Conservation (phyloP, 2,329 filamentous ascomycete genomes). For the Colletotrichum tamarilloi region DNA sequence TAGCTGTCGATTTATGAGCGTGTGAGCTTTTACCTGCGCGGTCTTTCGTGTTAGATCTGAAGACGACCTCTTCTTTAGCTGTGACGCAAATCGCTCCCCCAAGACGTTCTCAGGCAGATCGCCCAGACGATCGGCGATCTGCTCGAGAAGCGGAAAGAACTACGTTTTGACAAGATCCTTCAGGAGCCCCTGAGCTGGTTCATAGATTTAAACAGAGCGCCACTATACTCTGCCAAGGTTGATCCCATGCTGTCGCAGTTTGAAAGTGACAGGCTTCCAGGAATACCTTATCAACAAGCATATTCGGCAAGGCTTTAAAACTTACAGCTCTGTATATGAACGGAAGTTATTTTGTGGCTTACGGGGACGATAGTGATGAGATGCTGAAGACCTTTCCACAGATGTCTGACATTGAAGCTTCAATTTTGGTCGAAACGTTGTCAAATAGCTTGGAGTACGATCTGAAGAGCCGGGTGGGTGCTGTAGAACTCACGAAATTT, state of each 20-base stretch:
- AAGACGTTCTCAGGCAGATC: not conserved
- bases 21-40: conserved; percentile 38
- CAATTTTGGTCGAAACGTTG: conserved; percentile 37
- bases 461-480: not conserved
- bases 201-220: not conserved
- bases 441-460: conserved; percentile 39
- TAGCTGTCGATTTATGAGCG: not conserved
- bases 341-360: conserved; percentile 30
- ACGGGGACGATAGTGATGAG: conserved; percentile 32
- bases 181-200: not conserved
- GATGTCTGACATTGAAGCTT: conserved; percentile 36
- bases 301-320: conserved; percentile 30
- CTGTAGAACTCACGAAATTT: not conserved
- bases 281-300: conserved; percentile 12
- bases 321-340: conserved; percentile 34
- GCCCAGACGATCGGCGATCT: not conserved
- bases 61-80: not conserved
- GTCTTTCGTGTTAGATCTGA: conserved; percentile 29
- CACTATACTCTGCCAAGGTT: not conserved
- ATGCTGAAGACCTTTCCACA: conserved; percentile 35
- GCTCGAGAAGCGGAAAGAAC: not conserved
- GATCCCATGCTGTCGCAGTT: not conserved
- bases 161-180: not conserved
- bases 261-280: not conserved
- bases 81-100: not conserved